Conservation (phyloP, 495 filamentous ascomycete genomes). For the Neurospora tetraspora region DNA sequence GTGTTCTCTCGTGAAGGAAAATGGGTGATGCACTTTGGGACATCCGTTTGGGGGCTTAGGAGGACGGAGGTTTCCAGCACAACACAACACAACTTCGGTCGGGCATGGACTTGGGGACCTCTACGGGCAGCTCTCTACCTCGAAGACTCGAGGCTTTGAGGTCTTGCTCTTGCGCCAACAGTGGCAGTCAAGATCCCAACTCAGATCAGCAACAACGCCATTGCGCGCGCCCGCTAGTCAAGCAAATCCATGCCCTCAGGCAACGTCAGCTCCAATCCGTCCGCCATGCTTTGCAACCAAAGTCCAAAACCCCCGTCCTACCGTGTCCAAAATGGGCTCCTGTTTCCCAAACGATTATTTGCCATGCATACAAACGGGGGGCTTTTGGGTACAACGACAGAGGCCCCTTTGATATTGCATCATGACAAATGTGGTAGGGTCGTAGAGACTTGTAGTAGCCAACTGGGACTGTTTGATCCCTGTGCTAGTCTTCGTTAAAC, state of each 20-base stretch:
- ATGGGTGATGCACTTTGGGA: conserved; percentile 4
- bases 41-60: conserved; percentile 1
- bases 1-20: not conserved
- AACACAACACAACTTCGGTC: not conserved
- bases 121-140: not conserved
- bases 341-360: not conserved
- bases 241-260: not conserved
- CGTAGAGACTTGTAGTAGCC: not conserved
- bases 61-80: conserved; percentile 5
- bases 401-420: not conserved
- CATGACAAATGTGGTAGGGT: not conserved
- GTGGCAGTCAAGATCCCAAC: not conserved
- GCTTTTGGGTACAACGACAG: not conserved
- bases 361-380: not conserved
- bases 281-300: not conserved
- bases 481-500: not conserved
- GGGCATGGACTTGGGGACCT: not conserved
- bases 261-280: not conserved
- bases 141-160: not conserved
- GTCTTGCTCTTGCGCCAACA: not conserved
- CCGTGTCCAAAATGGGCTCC: not conserved
- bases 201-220: not conserved
- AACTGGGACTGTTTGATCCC: not conserved
- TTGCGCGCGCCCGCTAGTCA: not conserved
- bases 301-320: not conserved